Evolutionary conservation across 2,329 filamentous ascomycete genomes (phyloP).

Genomic region (Zymoseptoria passerinii): DNA sequence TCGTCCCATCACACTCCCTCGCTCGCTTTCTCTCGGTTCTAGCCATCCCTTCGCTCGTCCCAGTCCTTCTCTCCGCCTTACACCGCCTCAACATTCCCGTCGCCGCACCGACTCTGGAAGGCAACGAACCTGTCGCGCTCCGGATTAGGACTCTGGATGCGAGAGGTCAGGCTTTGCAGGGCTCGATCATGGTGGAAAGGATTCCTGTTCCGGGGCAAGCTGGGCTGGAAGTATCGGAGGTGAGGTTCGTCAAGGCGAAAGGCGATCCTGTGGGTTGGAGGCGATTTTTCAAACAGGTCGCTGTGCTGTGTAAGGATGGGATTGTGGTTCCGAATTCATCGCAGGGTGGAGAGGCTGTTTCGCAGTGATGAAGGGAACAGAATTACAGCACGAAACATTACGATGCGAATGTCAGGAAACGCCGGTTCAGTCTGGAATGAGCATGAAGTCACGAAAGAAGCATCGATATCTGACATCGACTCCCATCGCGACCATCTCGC

Average conservation of each 20-base stretch:
- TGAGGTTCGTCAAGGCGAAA: conserved; percentile 88
- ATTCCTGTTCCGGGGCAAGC: conserved; percentile 41
- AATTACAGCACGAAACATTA: no score
- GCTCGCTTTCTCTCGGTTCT: conserved; percentile 88
- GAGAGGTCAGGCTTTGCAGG: conserved; percentile 62
- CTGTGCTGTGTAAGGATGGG: conserved; percentile 75
- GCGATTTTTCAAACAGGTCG: conserved; percentile 93
- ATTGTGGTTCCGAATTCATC: conserved; percentile 36
- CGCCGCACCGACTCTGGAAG: conserved; percentile 35
- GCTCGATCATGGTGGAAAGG: conserved; percentile 65
- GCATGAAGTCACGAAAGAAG: no score
- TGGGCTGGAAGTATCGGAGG: conserved; percentile 61
- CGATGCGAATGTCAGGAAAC: no score
- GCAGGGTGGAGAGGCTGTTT: background rate
- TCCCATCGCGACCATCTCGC: no score
- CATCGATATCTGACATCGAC: no score
- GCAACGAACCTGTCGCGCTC: conserved; percentile 47
- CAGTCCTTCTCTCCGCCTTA: conserved; percentile 70
- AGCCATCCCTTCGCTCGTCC: conserved; percentile 64
- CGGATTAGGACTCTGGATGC: conserved; percentile 68
- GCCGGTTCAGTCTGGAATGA: no score
- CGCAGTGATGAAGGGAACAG: background rate
- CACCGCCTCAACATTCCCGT: conserved; percentile 78
- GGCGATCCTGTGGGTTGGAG: conserved; percentile 96
- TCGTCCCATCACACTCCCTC: conserved; percentile 77